These are phyloP conservation scores for Pichia sporocuriosa DNA, from an alignment of 805 yeast genomes.

Conservation along the genomic window DNA sequence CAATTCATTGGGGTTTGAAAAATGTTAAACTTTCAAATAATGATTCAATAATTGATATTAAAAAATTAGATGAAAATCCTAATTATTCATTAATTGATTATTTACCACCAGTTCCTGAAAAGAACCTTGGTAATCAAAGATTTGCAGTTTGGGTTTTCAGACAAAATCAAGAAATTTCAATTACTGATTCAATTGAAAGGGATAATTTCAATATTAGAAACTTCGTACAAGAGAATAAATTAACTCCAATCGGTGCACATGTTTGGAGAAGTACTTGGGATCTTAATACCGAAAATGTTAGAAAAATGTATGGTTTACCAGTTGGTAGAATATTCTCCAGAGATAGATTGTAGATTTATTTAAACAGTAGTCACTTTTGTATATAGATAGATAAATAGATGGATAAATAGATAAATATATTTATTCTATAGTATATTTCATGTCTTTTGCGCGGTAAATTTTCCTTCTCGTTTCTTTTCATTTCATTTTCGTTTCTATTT, in stretches of 20 bases:
- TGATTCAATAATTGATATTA: constrained; percentile 49
- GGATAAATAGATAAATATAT: too few relatives aligned
- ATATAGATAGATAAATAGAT: too few relatives aligned
- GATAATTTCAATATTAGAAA: constrained; percentile 64
- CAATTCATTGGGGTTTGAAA: constrained; percentile 69
- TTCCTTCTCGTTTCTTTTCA: too few relatives aligned
- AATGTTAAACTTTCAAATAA: constrained; percentile 56
- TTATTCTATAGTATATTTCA: too few relatives aligned
- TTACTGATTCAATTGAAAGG: constrained; percentile 26
- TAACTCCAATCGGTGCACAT: constrained; percentile 86
- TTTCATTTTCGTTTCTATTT: not conserved
- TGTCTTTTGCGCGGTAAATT: too few relatives aligned
- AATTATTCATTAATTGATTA: constrained; percentile 50
- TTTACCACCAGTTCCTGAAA: constrained; percentile 82
- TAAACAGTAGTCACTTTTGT: not conserved
- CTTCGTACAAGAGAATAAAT: constrained; percentile 48
- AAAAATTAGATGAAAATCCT: constrained; percentile 30
- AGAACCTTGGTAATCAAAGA: constrained; percentile 77
- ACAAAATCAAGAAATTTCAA: constrained; percentile 37
- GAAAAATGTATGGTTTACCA: constrained; percentile 67
- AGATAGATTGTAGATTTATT: constrained; percentile 34
- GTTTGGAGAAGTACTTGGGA: constrained; percentile 87
- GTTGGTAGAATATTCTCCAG: constrained; percentile 69
- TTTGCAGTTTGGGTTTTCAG: constrained; percentile 86
- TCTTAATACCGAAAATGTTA: constrained; percentile 57